A percentile compares a stretch with the other conserved stretches of the same genome.
Conservation (phyloP, 2,329 filamentous ascomycete species). For the Cryphonectria japonica region DNA sequence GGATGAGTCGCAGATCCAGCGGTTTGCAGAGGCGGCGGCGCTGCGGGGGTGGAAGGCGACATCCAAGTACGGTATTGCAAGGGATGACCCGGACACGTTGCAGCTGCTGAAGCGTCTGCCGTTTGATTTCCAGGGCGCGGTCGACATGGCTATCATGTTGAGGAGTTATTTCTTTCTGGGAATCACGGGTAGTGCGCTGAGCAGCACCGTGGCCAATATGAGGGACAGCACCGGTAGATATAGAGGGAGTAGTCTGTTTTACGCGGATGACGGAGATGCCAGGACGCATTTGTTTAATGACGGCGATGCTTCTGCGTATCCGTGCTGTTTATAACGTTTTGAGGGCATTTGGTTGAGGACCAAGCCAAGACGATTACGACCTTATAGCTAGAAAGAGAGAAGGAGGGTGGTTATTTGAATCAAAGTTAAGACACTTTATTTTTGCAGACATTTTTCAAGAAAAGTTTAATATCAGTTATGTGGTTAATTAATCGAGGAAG, state of each 20-base stretch:
- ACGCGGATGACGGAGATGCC: slow-evolving; percentile 35
- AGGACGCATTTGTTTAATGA: slow-evolving; percentile 38
- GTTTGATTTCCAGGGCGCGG: slow-evolving; percentile 38
- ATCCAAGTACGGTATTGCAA: slow-evolving; percentile 39
- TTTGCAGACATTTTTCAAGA: no score
- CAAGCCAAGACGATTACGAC: not conserved
- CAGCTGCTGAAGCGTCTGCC: slow-evolving; percentile 33
- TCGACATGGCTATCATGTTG: slow-evolving; percentile 39
- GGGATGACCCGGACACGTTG: slow-evolving; percentile 30
- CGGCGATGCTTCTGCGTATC: slow-evolving; percentile 35
- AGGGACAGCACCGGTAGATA: slow-evolving; percentile 38
- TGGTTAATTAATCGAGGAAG: no score
- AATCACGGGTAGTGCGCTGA: slow-evolving; percentile 38
- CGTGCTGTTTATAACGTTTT: slow-evolving; percentile 36
- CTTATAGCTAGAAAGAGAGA: not conserved
- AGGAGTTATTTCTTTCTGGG: slow-evolving; percentile 37
- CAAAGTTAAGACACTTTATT: not conserved
- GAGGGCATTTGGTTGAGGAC: not conserved
- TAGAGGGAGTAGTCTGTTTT: slow-evolving; percentile 34
- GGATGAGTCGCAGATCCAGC: slow-evolving; percentile 38
- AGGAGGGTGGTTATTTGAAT: not conserved
- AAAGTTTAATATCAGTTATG: no score
- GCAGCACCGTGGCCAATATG: slow-evolving; percentile 34
- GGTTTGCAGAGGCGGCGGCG: slow-evolving; percentile 37
- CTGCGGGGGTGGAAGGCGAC: slow-evolving; percentile 41